phyloP scores from a whole-genome alignment of 73 alveolate species.

The Paramecium pentaurelia region DNA sequence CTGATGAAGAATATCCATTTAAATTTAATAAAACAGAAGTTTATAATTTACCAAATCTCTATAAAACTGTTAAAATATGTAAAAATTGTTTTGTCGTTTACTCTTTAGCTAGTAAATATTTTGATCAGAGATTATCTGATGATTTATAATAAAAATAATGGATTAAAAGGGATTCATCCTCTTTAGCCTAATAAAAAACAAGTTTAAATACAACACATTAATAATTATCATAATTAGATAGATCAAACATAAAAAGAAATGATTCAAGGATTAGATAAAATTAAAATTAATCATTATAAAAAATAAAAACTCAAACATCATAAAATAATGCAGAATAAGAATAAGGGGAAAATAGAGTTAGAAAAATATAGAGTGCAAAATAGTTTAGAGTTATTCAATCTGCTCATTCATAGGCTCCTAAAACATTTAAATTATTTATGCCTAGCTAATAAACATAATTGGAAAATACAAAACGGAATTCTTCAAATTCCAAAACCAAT shows the following conservation, averaged over 20 bases:
- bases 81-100: conserved; percentile 57
- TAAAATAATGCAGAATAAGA: background rate
- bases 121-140: conserved; percentile 46
- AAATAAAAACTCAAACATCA: background rate
- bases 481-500: background rate
- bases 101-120: conserved; percentile 52
- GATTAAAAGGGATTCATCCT: background rate
- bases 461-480: background rate
- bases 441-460: background rate
- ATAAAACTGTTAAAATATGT: conserved; percentile 56
- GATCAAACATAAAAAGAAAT: background rate
- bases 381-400: background rate
- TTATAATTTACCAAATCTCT: background rate
- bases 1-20: conserved; percentile 58
- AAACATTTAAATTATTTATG: conserved; percentile 32
- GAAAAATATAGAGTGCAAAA: conserved; percentile 24
- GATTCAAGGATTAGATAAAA: background rate
- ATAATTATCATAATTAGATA: background rate
- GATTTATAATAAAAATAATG: conserved; percentile 33
- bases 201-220: background rate
- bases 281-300: background rate
- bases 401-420: background rate
- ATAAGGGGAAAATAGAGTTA: background rate
- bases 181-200: background rate
- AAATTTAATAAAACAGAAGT: conserved; percentile 19